Percentiles rank a stretch among this genome's conserved stretches.
Conservation (phyloP, 129 eudicot species). For the Smallanthus sonchifolius region DNA sequence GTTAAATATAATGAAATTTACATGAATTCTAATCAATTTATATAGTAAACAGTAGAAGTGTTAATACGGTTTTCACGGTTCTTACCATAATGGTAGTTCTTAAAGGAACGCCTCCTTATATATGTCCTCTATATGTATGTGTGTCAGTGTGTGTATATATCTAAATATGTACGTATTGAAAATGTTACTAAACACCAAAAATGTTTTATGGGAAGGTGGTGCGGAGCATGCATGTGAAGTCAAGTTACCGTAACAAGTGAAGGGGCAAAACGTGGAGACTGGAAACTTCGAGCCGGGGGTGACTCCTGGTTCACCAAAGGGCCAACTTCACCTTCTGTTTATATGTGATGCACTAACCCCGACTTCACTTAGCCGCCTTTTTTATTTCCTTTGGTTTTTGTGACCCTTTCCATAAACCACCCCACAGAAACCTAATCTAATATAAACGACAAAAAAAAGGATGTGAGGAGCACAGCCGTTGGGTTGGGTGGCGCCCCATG, state of each 20-base stretch:
- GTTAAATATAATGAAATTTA: no score
- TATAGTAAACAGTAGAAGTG: no score
- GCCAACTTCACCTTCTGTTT: slow-evolving; percentile 8
- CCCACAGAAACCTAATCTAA: slow-evolving; percentile 5
- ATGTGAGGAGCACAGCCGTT: slow-evolving; percentile 7
- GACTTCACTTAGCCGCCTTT: slow-evolving; percentile 17
- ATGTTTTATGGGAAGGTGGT: not conserved
- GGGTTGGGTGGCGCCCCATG: not conserved
- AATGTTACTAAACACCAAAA: not conserved
- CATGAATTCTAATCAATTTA: no score
- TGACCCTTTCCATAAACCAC: slow-evolving; percentile 3
- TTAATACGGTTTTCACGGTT: no score
- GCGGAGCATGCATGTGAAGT: not conserved
- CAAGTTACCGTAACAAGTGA: not conserved
- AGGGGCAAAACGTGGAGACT: slow-evolving; percentile 5
- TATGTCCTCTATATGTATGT: no score
- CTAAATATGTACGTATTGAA: not conserved
- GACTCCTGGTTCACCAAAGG: slow-evolving; percentile 15
- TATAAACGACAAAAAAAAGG: slow-evolving; percentile 10
- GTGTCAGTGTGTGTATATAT: no score
- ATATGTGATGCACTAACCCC: slow-evolving; percentile 1
- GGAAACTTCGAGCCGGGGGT: not conserved
- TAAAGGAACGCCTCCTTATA: no score
- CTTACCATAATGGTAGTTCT: no score
- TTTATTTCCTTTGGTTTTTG: not conserved